Conservation (phyloP, 1,139 yeast genomes). For the Candida albicans region DNA sequence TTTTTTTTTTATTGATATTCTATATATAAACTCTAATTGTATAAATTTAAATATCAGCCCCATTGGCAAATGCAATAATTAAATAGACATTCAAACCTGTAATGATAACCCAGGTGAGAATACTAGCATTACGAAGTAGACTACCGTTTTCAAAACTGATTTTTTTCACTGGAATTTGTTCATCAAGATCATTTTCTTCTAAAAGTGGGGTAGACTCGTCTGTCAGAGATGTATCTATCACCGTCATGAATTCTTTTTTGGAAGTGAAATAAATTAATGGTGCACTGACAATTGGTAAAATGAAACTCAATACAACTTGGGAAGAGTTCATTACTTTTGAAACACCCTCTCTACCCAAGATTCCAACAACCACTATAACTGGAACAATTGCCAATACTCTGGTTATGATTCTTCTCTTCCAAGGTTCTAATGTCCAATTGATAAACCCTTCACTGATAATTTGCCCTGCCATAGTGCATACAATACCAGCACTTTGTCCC, state of each 20-base stretch:
- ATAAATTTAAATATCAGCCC: constrained; percentile 55
- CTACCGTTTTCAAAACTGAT: constrained; percentile 63
- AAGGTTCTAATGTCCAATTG: constrained; percentile 69
- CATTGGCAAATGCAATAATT: constrained; percentile 64
- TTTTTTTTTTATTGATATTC: constrained; percentile 1
- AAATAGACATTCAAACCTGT: constrained; percentile 73
- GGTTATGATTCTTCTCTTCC: constrained; percentile 69
- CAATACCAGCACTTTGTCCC: constrained; percentile 81
- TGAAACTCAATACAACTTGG: constrained; percentile 69
- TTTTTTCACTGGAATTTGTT: constrained; percentile 13
- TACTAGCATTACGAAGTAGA: constrained; percentile 52
- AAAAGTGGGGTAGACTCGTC: constrained; percentile 14
- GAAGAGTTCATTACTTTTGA: constrained; percentile 70
- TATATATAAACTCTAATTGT: not conserved
- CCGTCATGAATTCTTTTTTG: constrained; percentile 57
- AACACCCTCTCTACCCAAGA: constrained; percentile 70
- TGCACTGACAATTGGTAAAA: constrained; percentile 73
- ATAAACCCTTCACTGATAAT: constrained; percentile 79
- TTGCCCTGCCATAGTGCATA: constrained; percentile 81
- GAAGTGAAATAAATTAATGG: constrained; percentile 74
- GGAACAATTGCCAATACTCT: constrained; percentile 73
- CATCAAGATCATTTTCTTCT: not conserved
- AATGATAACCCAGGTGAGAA: constrained; percentile 69
- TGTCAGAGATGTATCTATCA: constrained; percentile 27
- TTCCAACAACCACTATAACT: constrained; percentile 60